Base-by-base conservation (phyloP, 148 eudicot genomes). In the Linanthus parryae region DNA sequence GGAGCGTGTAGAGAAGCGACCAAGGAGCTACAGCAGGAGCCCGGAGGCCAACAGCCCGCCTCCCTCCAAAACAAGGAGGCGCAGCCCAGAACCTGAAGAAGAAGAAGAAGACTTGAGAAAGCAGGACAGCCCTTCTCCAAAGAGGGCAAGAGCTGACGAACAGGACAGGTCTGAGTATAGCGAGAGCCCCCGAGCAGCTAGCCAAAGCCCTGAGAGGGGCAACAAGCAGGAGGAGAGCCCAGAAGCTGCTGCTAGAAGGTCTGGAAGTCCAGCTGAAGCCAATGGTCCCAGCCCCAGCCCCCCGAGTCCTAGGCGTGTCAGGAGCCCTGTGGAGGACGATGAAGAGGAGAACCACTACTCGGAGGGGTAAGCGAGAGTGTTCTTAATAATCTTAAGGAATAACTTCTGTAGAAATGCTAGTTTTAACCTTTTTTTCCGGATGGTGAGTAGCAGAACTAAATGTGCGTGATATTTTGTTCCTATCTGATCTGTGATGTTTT, bases 11-110 rank as follows among this genome's bases (percentile, higher is more conserved):
- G 82, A 75, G 38, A 73, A 80, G 66, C 57, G 63, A 30, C 72
- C 97, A 28, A 69, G 74, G 43, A 79, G 87, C 18, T 60, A 52
- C 57, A 78, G 84, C 57, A 66, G 66, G 48, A 83, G 96, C 67
- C 96, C 88, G 1, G 82, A 66, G 39, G 60, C 74, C 7, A 72
- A 62, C 37, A 63, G 63, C 2, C 63, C 80, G 19, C 52, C 79
- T 44, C 62, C 76, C 21, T 62, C 81, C 0, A 73, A 74, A 31
- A 52, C 56, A 40, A 84, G 83, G 66, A 81, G 73, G 64, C 82
- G 39, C 64, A 74, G 80, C 52, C 87, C 62, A 33, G 62, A 90
- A 28, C 87, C 90, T 24, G 77, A 69, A 36, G 76, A 63, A 2
- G 79, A 71, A 27, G 76, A 65, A 0, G 62, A 58, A 26, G 69